phyloP scores from a whole-genome alignment of 306 rosid species.

The Fagus crenata region DNA sequence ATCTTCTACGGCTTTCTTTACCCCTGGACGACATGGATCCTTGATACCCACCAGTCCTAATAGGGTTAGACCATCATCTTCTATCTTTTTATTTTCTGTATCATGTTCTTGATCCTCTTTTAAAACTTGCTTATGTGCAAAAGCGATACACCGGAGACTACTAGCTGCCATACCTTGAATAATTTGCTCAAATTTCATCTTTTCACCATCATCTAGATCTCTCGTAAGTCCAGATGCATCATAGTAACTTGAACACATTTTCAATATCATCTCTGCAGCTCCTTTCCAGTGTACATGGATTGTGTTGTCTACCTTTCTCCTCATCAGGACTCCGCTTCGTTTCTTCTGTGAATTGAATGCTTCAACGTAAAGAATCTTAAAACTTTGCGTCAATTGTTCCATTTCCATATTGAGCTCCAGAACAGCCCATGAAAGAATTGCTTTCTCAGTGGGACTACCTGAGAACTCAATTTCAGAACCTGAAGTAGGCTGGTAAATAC shows the following conservation, averaged over 20 bases:
- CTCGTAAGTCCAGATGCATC: conserved; percentile 26
- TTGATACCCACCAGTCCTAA: conserved; percentile 30
- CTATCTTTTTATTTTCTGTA: not conserved
- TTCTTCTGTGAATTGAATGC: conserved; percentile 37
- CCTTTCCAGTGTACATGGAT: conserved; percentile 38
- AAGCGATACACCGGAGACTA: conserved; percentile 38
- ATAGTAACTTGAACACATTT: conserved; percentile 37
- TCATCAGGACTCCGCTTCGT: conserved; percentile 32
- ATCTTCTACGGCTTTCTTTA: conserved; percentile 31
- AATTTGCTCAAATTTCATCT: conserved; percentile 12
- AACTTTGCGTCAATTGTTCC: not conserved
- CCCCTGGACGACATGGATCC: conserved; percentile 33
- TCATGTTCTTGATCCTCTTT: not conserved
- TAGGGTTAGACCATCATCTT: conserved; percentile 25
- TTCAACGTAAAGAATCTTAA: conserved; percentile 24
- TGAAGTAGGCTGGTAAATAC: conserved; percentile 14
- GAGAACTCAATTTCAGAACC: conserved; percentile 27
- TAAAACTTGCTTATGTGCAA: conserved; percentile 32
- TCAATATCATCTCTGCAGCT: conserved; percentile 34
- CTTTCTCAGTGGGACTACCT: conserved; percentile 39
- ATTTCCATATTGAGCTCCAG: conserved; percentile 29
- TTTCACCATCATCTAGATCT: conserved; percentile 20
- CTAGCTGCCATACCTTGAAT: conserved; percentile 44
- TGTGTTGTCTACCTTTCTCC: conserved; percentile 21
- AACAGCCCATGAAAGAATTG: conserved; percentile 43